Base-by-base conservation (phyloP, 208 protist species). In the Leishmania turanica region DNA sequence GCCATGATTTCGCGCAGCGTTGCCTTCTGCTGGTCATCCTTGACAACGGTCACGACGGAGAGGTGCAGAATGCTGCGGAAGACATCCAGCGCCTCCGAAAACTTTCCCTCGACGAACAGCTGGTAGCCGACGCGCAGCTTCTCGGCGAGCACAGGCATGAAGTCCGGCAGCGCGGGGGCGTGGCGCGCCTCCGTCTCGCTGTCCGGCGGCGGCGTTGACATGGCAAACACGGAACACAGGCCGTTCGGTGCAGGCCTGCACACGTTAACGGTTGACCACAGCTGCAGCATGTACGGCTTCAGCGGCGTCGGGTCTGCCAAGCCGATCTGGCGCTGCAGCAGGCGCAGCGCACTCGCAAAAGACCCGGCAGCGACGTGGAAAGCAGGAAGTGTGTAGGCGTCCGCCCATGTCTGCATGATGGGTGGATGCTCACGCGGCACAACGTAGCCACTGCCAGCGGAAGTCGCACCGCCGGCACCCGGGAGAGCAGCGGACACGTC, bases 301-400 rank as follows among this genome's bases (percentile, higher is more conserved):
- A 99, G 83, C 65, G 99, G 98, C 58, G 82, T 79, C 24, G 94
- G 98, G 84, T 99, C 91, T 54, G 92, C 84, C 45, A 99, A 84
- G 34, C 98, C 98, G 81, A 98, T 89, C 90, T 99, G 98, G 37
- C 91, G 83, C 66, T 94, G 79, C 31, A 98, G 86, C 58, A 99
- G 84, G 24, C 96, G 80, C 88, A 99, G 96, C 5, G 98, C 99
- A 6, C 87, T 95, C 27, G 92, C 88, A 80, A 99, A 99, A 2
- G 95, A 94, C 15, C 98, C 98, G 17, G 98, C 97, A n/a, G 98
- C 97, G 42, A 98, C 87, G 80, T 99, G 98, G 84, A 99, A 98
- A 27, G 89, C 93, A 15, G 98, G 93, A 47, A 97, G 78, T 31
- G 75, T 87, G 77, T 94, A 98, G 65, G 88, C 91, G 51, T 97